These are phyloP conservation scores for Bipolaris zeicola DNA, from an alignment of 2,329 filamentous ascomycete species.

Conservation along the genomic window DNA sequence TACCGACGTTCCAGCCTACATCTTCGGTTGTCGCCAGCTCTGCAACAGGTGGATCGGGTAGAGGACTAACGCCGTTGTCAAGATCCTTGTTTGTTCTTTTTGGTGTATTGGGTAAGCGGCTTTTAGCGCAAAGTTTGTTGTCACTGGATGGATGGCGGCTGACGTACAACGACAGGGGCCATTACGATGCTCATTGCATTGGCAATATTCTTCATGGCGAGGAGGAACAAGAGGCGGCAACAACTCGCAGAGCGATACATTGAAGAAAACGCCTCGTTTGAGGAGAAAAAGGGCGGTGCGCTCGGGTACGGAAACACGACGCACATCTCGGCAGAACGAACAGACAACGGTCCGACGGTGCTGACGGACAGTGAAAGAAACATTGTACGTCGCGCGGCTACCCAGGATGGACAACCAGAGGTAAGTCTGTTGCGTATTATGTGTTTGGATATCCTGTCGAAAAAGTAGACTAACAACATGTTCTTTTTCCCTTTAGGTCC, in stretches of 20 bases:
- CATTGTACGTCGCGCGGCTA: constrained; percentile 15
- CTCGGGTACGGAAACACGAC: neutral
- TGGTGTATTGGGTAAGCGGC: constrained; percentile 11
- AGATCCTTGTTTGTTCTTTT: constrained; percentile 18
- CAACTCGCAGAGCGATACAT: neutral
- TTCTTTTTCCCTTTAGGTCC: neutral
- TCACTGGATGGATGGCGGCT: neutral
- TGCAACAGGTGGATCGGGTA: neutral
- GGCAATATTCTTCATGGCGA: constrained; percentile 8
- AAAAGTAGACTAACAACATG: neutral
- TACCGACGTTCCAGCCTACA: neutral
- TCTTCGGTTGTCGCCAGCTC: constrained; percentile 1
- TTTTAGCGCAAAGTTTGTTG: neutral
- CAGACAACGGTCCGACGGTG: neutral
- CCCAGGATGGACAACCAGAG: constrained; percentile 11
- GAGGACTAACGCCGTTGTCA: constrained; percentile 10
- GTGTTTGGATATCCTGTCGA: neutral
- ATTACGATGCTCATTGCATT: constrained; percentile 13
- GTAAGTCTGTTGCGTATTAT: constrained; percentile 4
- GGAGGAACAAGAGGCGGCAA: constrained; percentile 5
- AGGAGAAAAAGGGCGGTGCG: neutral
- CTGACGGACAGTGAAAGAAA: constrained; percentile 19
- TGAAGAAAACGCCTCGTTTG: neutral
- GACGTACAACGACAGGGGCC: constrained; percentile 4
- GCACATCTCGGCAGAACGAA: neutral